phyloP scores from a whole-genome alignment of 2,329 filamentous ascomycete species.

The Diplodia seriata region DNA sequence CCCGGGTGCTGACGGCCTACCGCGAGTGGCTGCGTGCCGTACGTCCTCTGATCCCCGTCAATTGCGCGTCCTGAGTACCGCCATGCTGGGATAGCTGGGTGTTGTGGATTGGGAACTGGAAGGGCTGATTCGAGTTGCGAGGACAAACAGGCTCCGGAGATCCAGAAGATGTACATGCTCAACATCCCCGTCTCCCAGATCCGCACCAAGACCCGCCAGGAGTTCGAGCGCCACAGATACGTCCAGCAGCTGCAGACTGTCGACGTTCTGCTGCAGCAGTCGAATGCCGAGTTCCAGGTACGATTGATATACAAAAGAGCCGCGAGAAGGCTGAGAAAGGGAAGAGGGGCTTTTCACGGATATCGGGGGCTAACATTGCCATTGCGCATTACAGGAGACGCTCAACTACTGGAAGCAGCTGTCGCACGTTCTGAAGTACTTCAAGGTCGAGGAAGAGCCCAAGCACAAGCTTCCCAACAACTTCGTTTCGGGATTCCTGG shows the following conservation, averaged over 20 bases:
- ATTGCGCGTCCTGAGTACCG: background rate
- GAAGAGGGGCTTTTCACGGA: background rate
- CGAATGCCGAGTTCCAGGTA: constrained; percentile 93
- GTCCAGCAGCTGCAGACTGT: constrained; percentile 87
- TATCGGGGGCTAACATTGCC: constrained; percentile 9
- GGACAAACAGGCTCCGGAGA: constrained; percentile 81
- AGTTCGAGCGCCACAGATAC: constrained; percentile 95
- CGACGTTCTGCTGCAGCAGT: constrained; percentile 89
- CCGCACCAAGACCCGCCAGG: constrained; percentile 91
- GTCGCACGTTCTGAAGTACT: constrained; percentile 95
- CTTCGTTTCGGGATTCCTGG: constrained; percentile 94
- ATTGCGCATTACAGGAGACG: constrained; percentile 73
- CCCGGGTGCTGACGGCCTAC: constrained; percentile 86
- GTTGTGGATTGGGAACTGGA: constrained; percentile 28
- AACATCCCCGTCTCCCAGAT: constrained; percentile 86
- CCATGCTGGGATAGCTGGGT: constrained; percentile 19
- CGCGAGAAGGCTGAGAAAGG: background rate
- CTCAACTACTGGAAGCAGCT: constrained; percentile 99
- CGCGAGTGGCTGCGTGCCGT: constrained; percentile 96
- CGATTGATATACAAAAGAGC: constrained; percentile 33
- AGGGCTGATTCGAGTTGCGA: background rate
- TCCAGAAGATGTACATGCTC: constrained; percentile 96
- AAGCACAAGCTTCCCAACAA: constrained; percentile 78
- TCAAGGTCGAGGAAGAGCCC: constrained; percentile 86
- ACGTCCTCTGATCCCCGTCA: constrained; percentile 55